Evolutionary conservation across 352 stramenopile species (phyloP).

Genomic region (Phytophthora pini): DNA sequence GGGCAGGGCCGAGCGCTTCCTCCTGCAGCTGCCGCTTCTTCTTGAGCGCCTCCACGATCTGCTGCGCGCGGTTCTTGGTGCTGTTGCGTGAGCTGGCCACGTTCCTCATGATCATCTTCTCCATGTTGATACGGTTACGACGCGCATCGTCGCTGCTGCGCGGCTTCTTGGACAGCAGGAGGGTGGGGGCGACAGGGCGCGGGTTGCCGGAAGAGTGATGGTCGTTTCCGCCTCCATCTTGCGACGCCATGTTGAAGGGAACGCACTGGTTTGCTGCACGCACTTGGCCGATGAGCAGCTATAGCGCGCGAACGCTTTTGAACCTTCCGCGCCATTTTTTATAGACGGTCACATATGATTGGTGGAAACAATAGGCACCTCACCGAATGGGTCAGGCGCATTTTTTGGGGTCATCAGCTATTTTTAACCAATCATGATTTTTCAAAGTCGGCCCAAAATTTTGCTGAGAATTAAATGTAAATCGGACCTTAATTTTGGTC

Average conservation of each 20-base stretch:
- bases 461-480: no score
- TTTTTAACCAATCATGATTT: neutral
- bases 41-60: constrained; percentile 81
- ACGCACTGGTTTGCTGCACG: constrained; percentile 6
- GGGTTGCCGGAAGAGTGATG: constrained; percentile 21
- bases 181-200: constrained; percentile 1
- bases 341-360: neutral
- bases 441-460: neutral
- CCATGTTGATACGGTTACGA: constrained; percentile 78
- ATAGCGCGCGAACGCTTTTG: constrained; percentile 11
- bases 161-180: constrained; percentile 22
- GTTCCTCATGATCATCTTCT: constrained; percentile 91
- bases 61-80: constrained; percentile 78
- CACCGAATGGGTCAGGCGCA: no score
- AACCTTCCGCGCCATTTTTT: constrained; percentile 28
- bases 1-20: constrained; percentile 5
- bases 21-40: constrained; percentile 61
- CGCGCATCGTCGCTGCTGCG: constrained; percentile 56
- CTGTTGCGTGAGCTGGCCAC: constrained; percentile 55
- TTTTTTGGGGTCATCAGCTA: no score
- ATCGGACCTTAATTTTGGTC: neutral
- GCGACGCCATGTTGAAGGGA: constrained; percentile 26
- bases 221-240: constrained; percentile 17
- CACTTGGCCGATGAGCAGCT: no score
- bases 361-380: neutral